Percentiles rank a stretch among this genome's conserved stretches.
Conservation (phyloP, 148 eudicot genomes). For the Rhododendron molle region DNA sequence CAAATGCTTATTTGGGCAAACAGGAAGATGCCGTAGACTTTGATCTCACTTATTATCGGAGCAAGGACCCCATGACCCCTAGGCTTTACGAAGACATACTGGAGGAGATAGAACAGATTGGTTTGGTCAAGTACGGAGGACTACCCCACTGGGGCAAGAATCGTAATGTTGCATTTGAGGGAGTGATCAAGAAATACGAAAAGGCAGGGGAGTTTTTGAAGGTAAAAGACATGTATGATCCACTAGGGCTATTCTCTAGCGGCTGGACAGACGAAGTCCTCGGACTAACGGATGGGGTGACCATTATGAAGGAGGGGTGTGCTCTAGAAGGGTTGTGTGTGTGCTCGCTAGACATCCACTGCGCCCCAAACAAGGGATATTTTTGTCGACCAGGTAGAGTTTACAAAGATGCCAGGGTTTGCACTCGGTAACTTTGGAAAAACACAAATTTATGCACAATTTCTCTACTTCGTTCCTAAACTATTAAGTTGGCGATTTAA, state of each 20-base stretch:
- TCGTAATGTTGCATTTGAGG: constrained; percentile 62
- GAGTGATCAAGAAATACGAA: constrained; percentile 49
- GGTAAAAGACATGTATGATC: constrained; percentile 63
- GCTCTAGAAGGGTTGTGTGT: constrained; percentile 82
- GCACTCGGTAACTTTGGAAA: constrained; percentile 18
- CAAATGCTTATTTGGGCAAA: constrained; percentile 72
- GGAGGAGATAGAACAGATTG: constrained; percentile 83
- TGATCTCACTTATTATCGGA: constrained; percentile 70
- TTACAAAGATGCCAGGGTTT: constrained; percentile 64
- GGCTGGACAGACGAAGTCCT: constrained; percentile 69
- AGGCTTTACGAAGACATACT: constrained; percentile 45
- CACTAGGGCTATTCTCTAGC: constrained; percentile 64
- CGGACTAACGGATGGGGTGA: constrained; percentile 45
- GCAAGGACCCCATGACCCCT: constrained; percentile 54
- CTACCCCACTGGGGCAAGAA: constrained; percentile 96
- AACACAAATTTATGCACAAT: too few relatives aligned
- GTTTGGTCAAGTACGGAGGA: constrained; percentile 62
- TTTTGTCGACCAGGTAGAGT: constrained; percentile 60
- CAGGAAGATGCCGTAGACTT: constrained; percentile 74
- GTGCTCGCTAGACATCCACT: constrained; percentile 62
- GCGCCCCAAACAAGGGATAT: constrained; percentile 68
- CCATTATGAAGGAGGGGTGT: constrained; percentile 50
- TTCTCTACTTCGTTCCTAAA: too few relatives aligned
- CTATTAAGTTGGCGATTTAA: too few relatives aligned
- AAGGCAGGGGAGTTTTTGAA: constrained; percentile 38